These are phyloP conservation scores for Ophiostoma angusticollis DNA, from an alignment of 2,329 filamentous ascomycete genomes.

Conservation along the genomic window DNA sequence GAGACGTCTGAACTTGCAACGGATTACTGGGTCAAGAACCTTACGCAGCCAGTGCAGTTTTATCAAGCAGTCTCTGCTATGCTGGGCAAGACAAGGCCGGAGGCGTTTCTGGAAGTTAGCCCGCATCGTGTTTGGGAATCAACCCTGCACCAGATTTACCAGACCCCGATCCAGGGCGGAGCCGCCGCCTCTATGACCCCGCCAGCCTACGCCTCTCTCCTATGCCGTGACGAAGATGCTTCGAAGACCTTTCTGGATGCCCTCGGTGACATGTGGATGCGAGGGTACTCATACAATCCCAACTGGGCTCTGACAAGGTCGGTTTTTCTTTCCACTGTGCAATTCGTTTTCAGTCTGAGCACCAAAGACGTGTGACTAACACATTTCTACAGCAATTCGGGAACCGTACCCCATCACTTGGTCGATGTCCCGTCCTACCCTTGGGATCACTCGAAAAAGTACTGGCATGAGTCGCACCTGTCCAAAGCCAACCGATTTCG, in stretches of 20 bases:
- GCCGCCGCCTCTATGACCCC: neutral
- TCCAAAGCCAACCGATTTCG: conserved; percentile 22
- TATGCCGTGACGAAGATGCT: conserved; percentile 8
- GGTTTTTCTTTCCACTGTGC: neutral
- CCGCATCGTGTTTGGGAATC: conserved; percentile 12
- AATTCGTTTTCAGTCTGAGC: no score
- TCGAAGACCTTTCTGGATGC: conserved; percentile 2
- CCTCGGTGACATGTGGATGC: conserved; percentile 11
- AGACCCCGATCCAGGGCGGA: neutral
- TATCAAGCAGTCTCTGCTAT: conserved; percentile 16
- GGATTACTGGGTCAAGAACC: conserved; percentile 24
- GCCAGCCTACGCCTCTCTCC: conserved; percentile 9
- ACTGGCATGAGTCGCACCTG: conserved; percentile 26
- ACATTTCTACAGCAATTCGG: neutral
- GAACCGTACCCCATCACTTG: conserved; percentile 12
- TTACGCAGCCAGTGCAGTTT: conserved; percentile 23
- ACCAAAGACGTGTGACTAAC: neutral
- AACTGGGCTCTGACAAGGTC: conserved; percentile 7
- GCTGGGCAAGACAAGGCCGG: conserved; percentile 6
- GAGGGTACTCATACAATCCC: conserved; percentile 3
- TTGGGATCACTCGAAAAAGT: conserved; percentile 26
- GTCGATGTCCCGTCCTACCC: conserved; percentile 27
- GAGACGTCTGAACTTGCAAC: conserved; percentile 7
- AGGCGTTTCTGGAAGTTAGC: conserved; percentile 13
- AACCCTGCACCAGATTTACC: conserved; percentile 9